phyloP scores from a whole-genome alignment of 2,329 filamentous ascomycete genomes.

The Colletotrichum liriopes region DNA sequence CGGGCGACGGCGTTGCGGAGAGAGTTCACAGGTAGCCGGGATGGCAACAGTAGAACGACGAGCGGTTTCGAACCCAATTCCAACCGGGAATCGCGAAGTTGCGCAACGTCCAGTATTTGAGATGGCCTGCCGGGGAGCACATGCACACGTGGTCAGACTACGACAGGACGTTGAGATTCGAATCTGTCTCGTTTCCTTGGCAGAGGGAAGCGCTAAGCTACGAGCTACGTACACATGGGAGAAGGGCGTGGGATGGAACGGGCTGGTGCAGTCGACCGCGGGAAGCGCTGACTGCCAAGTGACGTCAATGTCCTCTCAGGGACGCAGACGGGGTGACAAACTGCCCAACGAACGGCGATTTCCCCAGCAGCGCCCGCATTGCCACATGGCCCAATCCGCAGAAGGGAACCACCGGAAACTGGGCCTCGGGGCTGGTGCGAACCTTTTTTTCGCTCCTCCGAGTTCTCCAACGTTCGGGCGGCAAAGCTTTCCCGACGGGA shows the following conservation, averaged over 20 bases:
- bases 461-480: background rate
- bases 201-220: constrained; percentile 14
- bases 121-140: background rate
- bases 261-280: background rate
- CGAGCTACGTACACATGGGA: constrained; percentile 2
- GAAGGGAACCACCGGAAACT: constrained; percentile 1
- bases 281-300: constrained; percentile 25
- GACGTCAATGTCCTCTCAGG: constrained; percentile 32
- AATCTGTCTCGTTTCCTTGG: constrained; percentile 5
- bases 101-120: background rate
- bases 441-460: background rate
- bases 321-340: background rate
- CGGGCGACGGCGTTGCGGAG: background rate
- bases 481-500: background rate
- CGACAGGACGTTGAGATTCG: background rate
- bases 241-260: background rate
- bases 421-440: constrained; percentile 7
- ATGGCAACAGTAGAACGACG: no score
- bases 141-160: background rate
- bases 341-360: background rate
- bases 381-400: background rate
- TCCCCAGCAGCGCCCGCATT: background rate
- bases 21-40: background rate
- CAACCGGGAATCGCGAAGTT: no score
- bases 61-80: background rate